A percentile compares a stretch with the other conserved stretches of the same genome.
phyloP scores from a whole-genome alignment of 441 rosid species.

The Populus hybrid region DNA sequence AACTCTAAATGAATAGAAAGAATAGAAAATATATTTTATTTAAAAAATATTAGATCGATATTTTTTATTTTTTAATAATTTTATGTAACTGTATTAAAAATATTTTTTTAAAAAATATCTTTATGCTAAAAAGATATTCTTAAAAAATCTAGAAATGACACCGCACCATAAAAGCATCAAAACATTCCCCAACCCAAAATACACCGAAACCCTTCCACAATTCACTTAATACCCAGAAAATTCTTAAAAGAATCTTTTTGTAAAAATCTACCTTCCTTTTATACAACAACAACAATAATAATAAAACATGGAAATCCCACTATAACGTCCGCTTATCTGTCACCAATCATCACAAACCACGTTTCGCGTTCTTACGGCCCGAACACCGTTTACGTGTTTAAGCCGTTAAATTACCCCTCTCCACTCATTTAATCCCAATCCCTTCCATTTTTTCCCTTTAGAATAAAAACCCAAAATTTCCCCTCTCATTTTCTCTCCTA shows the following conservation, averaged over 20 bases:
- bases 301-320: neutral
- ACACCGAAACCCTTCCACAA: too few relatives aligned
- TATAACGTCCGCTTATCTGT: conserved; percentile 4
- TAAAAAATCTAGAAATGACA: too few relatives aligned
- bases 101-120: too few relatives aligned
- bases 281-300: too few relatives aligned
- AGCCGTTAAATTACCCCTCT: conserved; percentile 9
- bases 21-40: too few relatives aligned
- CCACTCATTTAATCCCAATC: neutral
- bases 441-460: neutral
- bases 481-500: neutral
- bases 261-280: too few relatives aligned
- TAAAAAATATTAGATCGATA: too few relatives aligned
- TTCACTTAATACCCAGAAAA: neutral
- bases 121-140: too few relatives aligned
- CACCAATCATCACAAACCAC: conserved; percentile 19
- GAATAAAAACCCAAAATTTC: neutral
- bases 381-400: conserved; percentile 26
- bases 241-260: neutral
- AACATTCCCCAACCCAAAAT: too few relatives aligned
- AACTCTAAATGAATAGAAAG: too few relatives aligned
- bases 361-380: conserved; percentile 27
- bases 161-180: neutral
- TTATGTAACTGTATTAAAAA: too few relatives aligned
- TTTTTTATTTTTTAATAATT: too few relatives aligned